phyloP scores from a whole-genome alignment of 2,329 filamentous ascomycete genomes.

The Xylariaceae sp. region DNA sequence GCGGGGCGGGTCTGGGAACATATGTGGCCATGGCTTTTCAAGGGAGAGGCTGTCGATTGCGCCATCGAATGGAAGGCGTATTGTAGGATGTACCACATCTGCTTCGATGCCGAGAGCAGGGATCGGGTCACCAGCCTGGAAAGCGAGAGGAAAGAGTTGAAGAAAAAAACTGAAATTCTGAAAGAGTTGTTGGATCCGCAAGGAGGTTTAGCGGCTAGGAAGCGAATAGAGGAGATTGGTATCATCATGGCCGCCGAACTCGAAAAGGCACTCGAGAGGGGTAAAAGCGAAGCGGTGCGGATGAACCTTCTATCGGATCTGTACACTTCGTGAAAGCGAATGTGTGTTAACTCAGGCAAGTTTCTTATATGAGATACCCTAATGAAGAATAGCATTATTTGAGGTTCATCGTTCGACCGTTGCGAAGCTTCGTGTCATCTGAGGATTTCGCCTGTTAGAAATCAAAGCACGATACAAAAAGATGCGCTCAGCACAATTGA shows the following conservation, averaged over 20 bases:
- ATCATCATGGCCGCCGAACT: slow-evolving; percentile 22
- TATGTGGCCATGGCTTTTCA: slow-evolving; percentile 40
- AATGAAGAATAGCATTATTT: slow-evolving; percentile 8
- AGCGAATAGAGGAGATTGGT: slow-evolving; percentile 28
- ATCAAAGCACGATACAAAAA: background rate
- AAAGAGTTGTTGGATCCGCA: slow-evolving; percentile 24
- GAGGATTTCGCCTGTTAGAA: background rate
- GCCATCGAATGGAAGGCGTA: slow-evolving; percentile 42
- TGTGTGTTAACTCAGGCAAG: slow-evolving; percentile 8
- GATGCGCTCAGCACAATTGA: background rate
- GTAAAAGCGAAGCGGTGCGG: slow-evolving; percentile 20
- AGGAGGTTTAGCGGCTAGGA: slow-evolving; percentile 20
- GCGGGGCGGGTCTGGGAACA: slow-evolving; percentile 41
- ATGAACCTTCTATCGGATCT: slow-evolving; percentile 17
- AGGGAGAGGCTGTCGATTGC: slow-evolving; percentile 45
- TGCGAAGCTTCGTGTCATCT: background rate
- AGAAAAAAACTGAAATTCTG: slow-evolving; percentile 22
- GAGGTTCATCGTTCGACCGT: background rate
- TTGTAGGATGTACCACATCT: slow-evolving; percentile 40
- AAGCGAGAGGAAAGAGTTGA: slow-evolving; percentile 24
- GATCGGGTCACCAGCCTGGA: slow-evolving; percentile 22
- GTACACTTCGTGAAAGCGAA: slow-evolving; percentile 10
- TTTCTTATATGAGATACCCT: slow-evolving; percentile 22
- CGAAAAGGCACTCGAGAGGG: slow-evolving; percentile 17
- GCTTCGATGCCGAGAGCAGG: slow-evolving; percentile 31